Conservation (phyloP, 768 basidiomycete species). For the Leucocoprinus sp. region DNA sequence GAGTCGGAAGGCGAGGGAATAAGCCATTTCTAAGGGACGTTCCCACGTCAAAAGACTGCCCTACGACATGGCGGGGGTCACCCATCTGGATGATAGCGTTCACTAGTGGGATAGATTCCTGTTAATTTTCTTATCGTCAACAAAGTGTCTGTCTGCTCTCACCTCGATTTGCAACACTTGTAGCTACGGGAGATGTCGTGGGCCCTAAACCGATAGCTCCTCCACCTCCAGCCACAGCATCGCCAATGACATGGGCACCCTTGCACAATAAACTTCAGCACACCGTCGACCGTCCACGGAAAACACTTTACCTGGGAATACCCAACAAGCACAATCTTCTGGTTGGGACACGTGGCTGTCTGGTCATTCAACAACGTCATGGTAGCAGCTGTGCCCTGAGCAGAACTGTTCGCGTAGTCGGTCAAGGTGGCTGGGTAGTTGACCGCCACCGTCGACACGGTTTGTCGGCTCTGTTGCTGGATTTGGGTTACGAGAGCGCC, state of each 20-base stretch:
- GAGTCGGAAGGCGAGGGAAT: conserved; percentile 16
- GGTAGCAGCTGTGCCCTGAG: conserved; percentile 20
- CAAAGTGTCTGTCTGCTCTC: too few relatives aligned
- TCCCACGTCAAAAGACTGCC: conserved; percentile 20
- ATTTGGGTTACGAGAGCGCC: conserved; percentile 20
- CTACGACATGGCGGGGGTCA: conserved; percentile 20
- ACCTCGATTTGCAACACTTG: conserved; percentile 15
- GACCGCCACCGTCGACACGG: conserved; percentile 20
- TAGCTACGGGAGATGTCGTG: conserved; percentile 16
- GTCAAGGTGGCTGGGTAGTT: conserved; percentile 23
- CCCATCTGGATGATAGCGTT: conserved; percentile 21
- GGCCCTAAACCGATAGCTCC: conserved; percentile 15
- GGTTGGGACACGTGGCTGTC: conserved; percentile 19
- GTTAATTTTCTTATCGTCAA: too few relatives aligned
- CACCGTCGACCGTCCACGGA: not conserved
- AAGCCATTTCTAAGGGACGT: conserved; percentile 15
- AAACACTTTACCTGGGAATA: conserved; percentile 18
- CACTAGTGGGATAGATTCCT: conserved; percentile 12
- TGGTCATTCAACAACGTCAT: conserved; percentile 20
- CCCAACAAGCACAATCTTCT: conserved; percentile 25
- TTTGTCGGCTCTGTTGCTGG: conserved; percentile 20
- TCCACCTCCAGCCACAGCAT: conserved; percentile 20
- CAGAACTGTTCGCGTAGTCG: conserved; percentile 20
- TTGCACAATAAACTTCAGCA: conserved; percentile 3
- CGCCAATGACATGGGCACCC: conserved; percentile 23